These are phyloP conservation scores for Xanthoconium separans DNA, from an alignment of 1,284 basidiomycete genomes.

Conservation along the genomic window DNA sequence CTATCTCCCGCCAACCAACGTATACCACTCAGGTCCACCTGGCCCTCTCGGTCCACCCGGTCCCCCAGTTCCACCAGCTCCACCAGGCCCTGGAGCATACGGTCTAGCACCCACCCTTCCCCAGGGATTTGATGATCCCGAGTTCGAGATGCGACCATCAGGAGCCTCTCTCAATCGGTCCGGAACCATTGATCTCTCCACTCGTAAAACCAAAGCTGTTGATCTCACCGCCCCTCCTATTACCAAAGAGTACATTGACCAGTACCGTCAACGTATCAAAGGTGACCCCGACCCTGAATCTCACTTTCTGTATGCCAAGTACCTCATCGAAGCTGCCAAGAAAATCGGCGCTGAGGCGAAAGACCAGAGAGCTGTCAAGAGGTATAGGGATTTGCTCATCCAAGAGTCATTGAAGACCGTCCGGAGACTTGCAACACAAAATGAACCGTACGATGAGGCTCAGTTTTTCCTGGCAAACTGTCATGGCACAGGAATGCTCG, in stretches of 20 bases:
- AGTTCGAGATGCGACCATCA: conserved; percentile 51
- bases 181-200: conserved; percentile 58
- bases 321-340: conserved; percentile 98
- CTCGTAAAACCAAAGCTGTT: conserved; percentile 76
- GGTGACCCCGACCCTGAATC: conserved; percentile 97
- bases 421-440: conserved; percentile 88
- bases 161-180: conserved; percentile 51
- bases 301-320: conserved; percentile 97
- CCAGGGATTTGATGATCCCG: conserved; percentile 38
- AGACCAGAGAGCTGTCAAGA: conserved; percentile 80
- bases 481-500: conserved; percentile 92
- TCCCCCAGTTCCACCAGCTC: conserved; percentile 18
- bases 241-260: conserved; percentile 96
- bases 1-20: conserved; percentile 27
- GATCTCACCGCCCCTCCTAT: conserved; percentile 86
- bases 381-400: conserved; percentile 89
- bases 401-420: conserved; percentile 91
- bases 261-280: conserved; percentile 96
- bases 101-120: conserved; percentile 27
- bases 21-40: conserved; percentile 26
- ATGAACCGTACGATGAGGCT: conserved; percentile 91
- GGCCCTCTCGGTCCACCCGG: conserved; percentile 3
- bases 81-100: conserved; percentile 19
- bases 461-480: conserved; percentile 99
- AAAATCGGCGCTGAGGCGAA: conserved; percentile 73